Evolutionary conservation across 495 filamentous ascomycete genomes (phyloP).

Genomic region (Hypoxylon intermedium): DNA sequence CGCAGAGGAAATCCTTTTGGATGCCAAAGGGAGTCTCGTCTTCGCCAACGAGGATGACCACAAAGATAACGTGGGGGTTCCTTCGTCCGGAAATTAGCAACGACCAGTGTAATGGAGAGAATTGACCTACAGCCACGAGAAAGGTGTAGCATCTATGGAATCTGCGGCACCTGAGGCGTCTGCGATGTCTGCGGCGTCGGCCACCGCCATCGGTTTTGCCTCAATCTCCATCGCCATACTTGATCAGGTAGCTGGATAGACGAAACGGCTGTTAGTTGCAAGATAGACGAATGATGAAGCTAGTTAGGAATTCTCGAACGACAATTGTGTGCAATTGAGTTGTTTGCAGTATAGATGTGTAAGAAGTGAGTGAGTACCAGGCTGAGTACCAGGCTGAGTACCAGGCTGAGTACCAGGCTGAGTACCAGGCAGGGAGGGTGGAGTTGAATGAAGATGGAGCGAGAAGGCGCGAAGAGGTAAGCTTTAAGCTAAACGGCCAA

Average conservation of each 20-base stretch:
- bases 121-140: slow-evolving; percentile 42
- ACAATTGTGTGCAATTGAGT: too few relatives aligned
- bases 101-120: neutral
- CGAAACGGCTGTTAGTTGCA: slow-evolving; percentile 6
- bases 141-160: slow-evolving; percentile 5
- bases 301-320: neutral
- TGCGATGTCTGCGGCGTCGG: neutral
- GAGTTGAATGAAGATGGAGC: too few relatives aligned
- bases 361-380: too few relatives aligned
- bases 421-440: too few relatives aligned
- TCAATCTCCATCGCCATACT: slow-evolving; percentile 25
- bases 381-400: too few relatives aligned
- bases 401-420: too few relatives aligned
- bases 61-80: slow-evolving; percentile 60
- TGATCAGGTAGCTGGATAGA: neutral
- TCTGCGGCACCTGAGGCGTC: neutral
- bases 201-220: neutral
- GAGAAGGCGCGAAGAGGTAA: too few relatives aligned
- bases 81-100: slow-evolving; percentile 40
- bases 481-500: too few relatives aligned
- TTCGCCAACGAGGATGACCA: slow-evolving; percentile 58
- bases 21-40: slow-evolving; percentile 60
- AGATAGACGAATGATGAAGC: neutral
- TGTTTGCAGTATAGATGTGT: too few relatives aligned
- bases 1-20: slow-evolving; percentile 61